These are phyloP conservation scores for Mycena haematopus DNA, from an alignment of 768 basidiomycete genomes.

Conservation along the genomic window DNA sequence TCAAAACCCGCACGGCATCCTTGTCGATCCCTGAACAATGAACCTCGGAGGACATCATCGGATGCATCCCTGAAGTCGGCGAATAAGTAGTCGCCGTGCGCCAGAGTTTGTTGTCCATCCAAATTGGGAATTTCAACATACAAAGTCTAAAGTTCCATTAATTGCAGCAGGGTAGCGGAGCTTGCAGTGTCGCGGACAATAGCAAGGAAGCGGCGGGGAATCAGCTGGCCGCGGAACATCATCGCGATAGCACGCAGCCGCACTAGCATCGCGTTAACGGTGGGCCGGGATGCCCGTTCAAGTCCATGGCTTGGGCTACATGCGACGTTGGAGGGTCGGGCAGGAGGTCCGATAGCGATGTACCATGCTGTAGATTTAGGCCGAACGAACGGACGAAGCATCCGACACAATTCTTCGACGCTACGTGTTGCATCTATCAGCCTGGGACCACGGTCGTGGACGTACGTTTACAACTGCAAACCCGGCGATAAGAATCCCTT, in stretches of 20 bases:
- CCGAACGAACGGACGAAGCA: constrained; percentile 10
- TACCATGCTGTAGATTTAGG: neutral
- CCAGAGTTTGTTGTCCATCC: neutral
- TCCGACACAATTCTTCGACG: neutral
- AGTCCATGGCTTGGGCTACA: neutral
- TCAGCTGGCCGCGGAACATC: constrained; percentile 20
- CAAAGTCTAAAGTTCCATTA: neutral
- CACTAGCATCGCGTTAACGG: constrained; percentile 9
- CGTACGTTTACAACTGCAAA: constrained; percentile 1
- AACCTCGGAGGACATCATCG: neutral
- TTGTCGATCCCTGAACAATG: constrained; percentile 11
- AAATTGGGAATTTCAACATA: neutral
- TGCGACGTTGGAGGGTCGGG: constrained; percentile 2
- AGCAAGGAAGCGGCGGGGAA: neutral
- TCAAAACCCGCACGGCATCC: constrained; percentile 15
- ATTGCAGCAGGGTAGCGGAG: constrained; percentile 4
- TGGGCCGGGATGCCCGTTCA: constrained; percentile 6
- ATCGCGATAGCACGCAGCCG: constrained; percentile 18
- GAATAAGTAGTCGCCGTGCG: neutral
- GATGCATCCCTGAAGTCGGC: constrained; percentile 6
- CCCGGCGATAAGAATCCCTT: constrained; percentile 3
- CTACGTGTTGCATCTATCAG: constrained; percentile 11
- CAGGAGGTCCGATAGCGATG: neutral
- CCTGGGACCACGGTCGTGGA: constrained; percentile 1
- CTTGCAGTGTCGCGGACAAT: constrained; percentile 8